Evolutionary conservation across 2,329 filamentous ascomycete species (phyloP).

Genomic region (Penicillium thymicola): DNA sequence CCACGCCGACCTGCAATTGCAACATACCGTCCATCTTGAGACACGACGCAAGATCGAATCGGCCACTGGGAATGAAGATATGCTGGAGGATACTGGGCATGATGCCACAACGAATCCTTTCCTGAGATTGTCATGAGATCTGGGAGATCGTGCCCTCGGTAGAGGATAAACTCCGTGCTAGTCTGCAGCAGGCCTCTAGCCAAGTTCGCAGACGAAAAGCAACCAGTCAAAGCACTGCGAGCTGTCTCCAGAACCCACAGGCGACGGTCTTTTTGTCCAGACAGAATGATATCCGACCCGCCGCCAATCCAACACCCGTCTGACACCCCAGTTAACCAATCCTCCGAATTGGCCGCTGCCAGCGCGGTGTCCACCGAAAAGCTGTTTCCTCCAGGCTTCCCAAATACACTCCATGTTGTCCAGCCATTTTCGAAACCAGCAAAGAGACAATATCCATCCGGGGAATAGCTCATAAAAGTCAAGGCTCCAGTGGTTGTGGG

Average conservation of each 20-base stretch:
- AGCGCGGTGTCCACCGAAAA: constrained; percentile 68
- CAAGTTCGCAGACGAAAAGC: constrained; percentile 87
- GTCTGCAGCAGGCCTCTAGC: constrained; percentile 87
- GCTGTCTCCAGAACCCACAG: constrained; percentile 90
- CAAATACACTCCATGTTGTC: constrained; percentile 97
- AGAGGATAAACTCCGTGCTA: constrained; percentile 82
- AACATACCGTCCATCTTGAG: constrained; percentile 87
- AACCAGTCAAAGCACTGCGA: constrained; percentile 86
- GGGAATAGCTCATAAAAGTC: constrained; percentile 78
- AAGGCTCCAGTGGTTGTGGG: constrained; percentile 64
- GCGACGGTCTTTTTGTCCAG: constrained; percentile 67
- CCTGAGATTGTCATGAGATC: constrained; percentile 89
- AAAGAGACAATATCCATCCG: constrained; percentile 94
- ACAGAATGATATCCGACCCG: constrained; percentile 78
- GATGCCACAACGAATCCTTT: constrained; percentile 93
- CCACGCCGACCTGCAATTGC: constrained; percentile 93
- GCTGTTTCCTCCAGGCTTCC: constrained; percentile 80
- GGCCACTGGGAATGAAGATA: constrained; percentile 95
- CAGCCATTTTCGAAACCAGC: constrained; percentile 89
- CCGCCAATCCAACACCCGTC: constrained; percentile 83
- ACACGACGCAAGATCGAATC: constrained; percentile 80
- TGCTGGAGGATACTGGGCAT: constrained; percentile 74
- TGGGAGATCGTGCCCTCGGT: constrained; percentile 86
- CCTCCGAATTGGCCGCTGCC: constrained; percentile 67
- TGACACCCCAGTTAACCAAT: constrained; percentile 76